Percentiles rank a stretch among this genome's conserved stretches.
These are phyloP conservation scores for barley (Hordeum vulgare) DNA, from an alignment of 176 grass and related monocot species.

Conservation along the genomic window DNA sequence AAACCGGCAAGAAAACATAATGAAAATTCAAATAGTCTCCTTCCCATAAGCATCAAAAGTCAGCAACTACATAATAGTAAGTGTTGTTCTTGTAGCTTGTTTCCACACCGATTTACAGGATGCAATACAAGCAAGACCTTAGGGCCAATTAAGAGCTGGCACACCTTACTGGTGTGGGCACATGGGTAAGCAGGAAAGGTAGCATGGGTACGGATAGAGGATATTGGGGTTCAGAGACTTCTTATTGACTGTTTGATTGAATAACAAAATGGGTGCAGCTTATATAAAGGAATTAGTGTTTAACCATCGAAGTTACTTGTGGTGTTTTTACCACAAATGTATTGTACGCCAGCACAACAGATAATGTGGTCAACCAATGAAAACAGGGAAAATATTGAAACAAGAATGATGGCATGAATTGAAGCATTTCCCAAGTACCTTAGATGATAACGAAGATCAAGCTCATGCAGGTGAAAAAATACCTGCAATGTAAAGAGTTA, in stretches of 20 bases:
- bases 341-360: not conserved
- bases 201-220: not conserved
- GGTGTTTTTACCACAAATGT: not conserved
- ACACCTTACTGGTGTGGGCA: not conserved
- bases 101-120: conserved; percentile 8
- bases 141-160: not conserved
- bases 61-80: not conserved
- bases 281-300: not conserved
- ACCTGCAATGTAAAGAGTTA: conserved; percentile 45
- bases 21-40: conserved; percentile 7
- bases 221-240: not conserved
- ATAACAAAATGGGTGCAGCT: not conserved
- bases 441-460: conserved; percentile 97
- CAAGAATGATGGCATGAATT: not conserved
- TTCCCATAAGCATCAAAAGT: not conserved
- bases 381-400: conserved; percentile 2
- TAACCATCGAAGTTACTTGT: not conserved
- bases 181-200: not conserved
- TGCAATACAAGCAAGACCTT: not conserved
- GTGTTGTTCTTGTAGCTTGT: not conserved
- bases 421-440: conserved; percentile 47
- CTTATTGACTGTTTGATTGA: not conserved
- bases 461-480: conserved; percentile 92
- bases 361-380: not conserved
- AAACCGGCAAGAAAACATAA: conserved; percentile 30